These are phyloP conservation scores for Rhodotorula mucilaginosa DNA, from an alignment of 1,284 basidiomycete genomes.

Conservation along the genomic window DNA sequence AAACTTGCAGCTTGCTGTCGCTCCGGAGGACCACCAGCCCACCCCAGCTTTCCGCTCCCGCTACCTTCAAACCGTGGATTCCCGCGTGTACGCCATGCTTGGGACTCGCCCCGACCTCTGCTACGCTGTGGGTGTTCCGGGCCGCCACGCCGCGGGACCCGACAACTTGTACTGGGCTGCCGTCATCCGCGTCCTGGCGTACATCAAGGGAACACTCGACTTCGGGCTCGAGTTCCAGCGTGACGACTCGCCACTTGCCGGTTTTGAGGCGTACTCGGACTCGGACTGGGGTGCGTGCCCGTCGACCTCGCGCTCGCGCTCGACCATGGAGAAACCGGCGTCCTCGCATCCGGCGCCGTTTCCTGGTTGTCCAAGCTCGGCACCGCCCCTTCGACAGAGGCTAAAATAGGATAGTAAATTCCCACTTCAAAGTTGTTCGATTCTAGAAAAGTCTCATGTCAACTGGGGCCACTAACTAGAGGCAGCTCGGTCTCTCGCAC, in stretches of 20 bases:
- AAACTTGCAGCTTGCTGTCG: too few relatives aligned
- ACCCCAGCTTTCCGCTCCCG: background rate
- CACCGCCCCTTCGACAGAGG: background rate
- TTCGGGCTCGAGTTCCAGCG: constrained; percentile 34
- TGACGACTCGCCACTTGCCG: constrained; percentile 7
- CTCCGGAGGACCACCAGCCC: background rate
- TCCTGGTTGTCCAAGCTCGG: background rate
- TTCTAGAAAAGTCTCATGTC: too few relatives aligned
- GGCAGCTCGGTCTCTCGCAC: constrained; percentile 55
- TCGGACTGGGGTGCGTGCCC: constrained; percentile 8
- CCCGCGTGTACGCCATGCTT: constrained; percentile 47
- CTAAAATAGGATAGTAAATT: too few relatives aligned
- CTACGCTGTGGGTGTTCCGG: constrained; percentile 45
- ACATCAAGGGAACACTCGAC: constrained; percentile 46
- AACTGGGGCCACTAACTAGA: too few relatives aligned
- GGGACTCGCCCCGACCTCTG: constrained; percentile 48
- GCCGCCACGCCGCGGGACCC: constrained; percentile 45
- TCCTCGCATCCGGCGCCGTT: background rate
- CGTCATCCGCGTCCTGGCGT: constrained; percentile 46
- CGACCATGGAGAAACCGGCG: background rate
- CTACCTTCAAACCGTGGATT: constrained; percentile 40
- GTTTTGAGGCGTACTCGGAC: constrained; percentile 17
- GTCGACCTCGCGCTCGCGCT: background rate
- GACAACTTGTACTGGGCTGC: constrained; percentile 42
- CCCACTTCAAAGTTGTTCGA: too few relatives aligned